A percentile compares a stretch with the other conserved stretches of the same genome.
Evolutionary conservation across 805 yeast genomes (phyloP).

Genomic region (Hanseniaspora hatyaiensis): DNA sequence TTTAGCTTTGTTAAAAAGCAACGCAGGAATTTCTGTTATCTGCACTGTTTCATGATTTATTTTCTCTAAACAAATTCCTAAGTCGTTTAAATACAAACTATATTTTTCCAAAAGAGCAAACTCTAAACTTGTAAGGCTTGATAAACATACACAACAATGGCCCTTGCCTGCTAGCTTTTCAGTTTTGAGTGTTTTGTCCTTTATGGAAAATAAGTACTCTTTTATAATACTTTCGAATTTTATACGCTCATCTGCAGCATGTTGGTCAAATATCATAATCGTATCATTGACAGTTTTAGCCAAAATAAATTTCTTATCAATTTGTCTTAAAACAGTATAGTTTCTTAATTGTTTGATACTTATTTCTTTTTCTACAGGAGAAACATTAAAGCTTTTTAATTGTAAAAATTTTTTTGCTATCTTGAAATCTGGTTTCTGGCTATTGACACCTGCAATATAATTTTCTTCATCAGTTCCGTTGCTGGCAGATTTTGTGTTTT

Average conservation of each 20-base stretch:
- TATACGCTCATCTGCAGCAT: conserved; percentile 73
- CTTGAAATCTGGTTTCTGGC: no score
- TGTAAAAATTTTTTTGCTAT: no score
- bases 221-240: conserved; percentile 42
- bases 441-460: no score
- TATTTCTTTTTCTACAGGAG: background rate
- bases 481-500: no score
- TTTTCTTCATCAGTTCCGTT: no score
- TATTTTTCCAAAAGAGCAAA: conserved; percentile 25
- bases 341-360: background rate
- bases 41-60: conserved; percentile 15
- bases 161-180: background rate
- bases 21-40: conserved; percentile 37
- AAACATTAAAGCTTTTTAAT: background rate
- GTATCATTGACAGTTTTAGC: conserved; percentile 23
- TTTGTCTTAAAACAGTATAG: conserved; percentile 41
- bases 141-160: conserved; percentile 19
- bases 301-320: conserved; percentile 55
- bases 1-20: conserved; percentile 30
- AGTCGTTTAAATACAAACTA: conserved; percentile 30
- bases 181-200: background rate
- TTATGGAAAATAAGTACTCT: conserved; percentile 26
- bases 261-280: conserved; percentile 56
- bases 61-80: conserved; percentile 34
- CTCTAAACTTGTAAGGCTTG: conserved; percentile 26